Base-by-base conservation (phyloP, 257 asterid species). In the Solanum medicagineum region DNA sequence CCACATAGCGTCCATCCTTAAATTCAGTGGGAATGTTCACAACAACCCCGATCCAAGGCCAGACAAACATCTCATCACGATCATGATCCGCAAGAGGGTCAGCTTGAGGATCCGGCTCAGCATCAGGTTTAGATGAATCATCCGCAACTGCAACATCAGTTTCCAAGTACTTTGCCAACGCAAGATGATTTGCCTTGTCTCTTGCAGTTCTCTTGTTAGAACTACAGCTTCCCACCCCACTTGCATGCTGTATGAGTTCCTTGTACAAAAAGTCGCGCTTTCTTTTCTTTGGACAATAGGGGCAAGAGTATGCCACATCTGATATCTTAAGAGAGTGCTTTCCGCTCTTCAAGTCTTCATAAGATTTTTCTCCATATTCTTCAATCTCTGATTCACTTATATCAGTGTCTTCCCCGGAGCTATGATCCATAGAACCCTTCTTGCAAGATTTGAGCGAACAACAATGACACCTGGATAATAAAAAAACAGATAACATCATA, bases 41-140 rank as follows among this genome's bases (percentile, higher is more conserved):
- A 87, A 95, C 87, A 51, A 95, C 65, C 69, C 93, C 98, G 94
- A 91, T 94, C 96, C 96, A 94, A 80, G 99, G 99, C 94, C 94
- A 93, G 77, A 95, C 98, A 69, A 93, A 90, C 86, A 77, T 92
- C 85, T 93, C 95, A 56, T 93, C 94, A 45, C 86, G 90, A 54
- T 93, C 94, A n/a, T 90, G 92, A 62, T 91, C 94, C n/a, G 91
- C 93, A 82, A 92, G 89, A 32, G 93, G 83, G 88, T 89, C 90
- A 71, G 66, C 92, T 86, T 88, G 88, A 40, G 92, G 75, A 88
- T 89, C 90, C 59, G 47, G 93, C 83, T 87, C 87, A 14, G 66
- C 81, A 85, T 86, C 83, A 69, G 90, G 87, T 88, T 87, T 83
- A 26, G 94, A 89, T 69, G 93, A 85, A 88, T 90, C 92, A 86